phyloP scores from a whole-genome alignment of 169 alveolate genomes.

The Eimeria maxima region DNA sequence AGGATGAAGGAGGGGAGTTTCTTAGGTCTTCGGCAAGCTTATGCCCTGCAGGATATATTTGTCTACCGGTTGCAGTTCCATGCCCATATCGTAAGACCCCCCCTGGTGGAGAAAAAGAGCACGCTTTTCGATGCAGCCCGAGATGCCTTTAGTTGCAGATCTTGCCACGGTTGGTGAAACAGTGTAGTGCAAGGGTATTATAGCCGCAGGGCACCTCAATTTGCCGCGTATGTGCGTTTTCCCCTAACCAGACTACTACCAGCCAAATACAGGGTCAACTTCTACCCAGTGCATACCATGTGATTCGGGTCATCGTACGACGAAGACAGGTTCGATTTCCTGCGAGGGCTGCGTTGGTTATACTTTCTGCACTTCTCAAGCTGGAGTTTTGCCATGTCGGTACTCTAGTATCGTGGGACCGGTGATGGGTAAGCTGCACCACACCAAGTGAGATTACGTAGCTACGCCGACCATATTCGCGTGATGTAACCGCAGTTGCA shows the following conservation, averaged over 20 bases:
- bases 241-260: constrained; percentile 46
- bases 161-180: background rate
- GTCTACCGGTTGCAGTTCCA: constrained; percentile 41
- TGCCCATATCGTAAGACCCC: constrained; percentile 21
- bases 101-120: background rate
- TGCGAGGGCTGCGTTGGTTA: background rate
- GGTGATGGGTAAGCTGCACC: background rate
- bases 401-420: background rate
- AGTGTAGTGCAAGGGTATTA: background rate
- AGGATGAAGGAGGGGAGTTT: constrained; percentile 60
- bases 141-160: background rate
- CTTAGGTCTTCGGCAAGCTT: background rate
- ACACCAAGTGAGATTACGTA: background rate
- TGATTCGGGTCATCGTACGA: background rate
- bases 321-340: background rate
- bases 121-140: background rate
- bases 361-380: background rate
- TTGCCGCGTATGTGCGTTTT: background rate
- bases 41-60: constrained; percentile 65
- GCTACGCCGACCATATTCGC: background rate
- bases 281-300: constrained; percentile 21
- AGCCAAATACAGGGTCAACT: constrained; percentile 11
- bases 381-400: constrained; percentile 48
- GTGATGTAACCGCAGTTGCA: background rate
- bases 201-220: too few species aligned